Evolutionary conservation across 2,329 filamentous ascomycete species (phyloP), one percentile per base, ranked within the genome.

Genomic region (Aspergillus eucalypticola): DNA sequence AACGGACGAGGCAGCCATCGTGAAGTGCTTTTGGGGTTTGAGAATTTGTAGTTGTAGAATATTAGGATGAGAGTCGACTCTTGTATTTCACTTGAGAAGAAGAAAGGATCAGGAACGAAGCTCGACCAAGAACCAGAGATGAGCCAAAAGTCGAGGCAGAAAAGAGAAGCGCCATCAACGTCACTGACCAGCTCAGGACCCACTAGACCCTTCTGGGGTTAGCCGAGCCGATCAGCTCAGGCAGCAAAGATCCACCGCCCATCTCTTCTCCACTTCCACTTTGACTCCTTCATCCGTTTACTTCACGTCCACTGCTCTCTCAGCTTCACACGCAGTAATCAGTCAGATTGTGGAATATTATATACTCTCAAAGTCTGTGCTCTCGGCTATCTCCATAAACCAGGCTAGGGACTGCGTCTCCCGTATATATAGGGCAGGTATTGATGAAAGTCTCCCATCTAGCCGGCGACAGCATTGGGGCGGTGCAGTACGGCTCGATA

Each of bases 1-100:
- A 60, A 66, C 17, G 54, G 68, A 65, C 10, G 67, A 63, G n/a
- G 64, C 49, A 49, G 55, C 58, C 66, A 66, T 67, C 59, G 59
- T 66, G 38, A 7, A 5, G 7, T n/a, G 25, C 25, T 8, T 27
- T 8, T 8, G 25, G 0, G 7, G 1, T 27, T 27, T 27, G 25
- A 27, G 0, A 7, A 1, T 1, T 27, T 27, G 25, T 1, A 27
- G 3, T 3, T 27, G 2, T 27, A 27, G 2, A 8, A 27, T 27
- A 8, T 25, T 25, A 2, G 1, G 7, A 25, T 8, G 23, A 13
- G n/a, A 8, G 13, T 19, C 8, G 5, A 19, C 3, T 8, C 3
- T 10, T 44, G 2, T 8, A 13, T 21, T 15, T 35, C 32, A 35
- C 11, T 2, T 13, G 39, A 2, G 17, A 17, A 50, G 23, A 27